Evolutionary conservation across 345 rosid species (phyloP), one percentile per base, ranked within the genome.

Genomic region (Jatropha curcas): DNA sequence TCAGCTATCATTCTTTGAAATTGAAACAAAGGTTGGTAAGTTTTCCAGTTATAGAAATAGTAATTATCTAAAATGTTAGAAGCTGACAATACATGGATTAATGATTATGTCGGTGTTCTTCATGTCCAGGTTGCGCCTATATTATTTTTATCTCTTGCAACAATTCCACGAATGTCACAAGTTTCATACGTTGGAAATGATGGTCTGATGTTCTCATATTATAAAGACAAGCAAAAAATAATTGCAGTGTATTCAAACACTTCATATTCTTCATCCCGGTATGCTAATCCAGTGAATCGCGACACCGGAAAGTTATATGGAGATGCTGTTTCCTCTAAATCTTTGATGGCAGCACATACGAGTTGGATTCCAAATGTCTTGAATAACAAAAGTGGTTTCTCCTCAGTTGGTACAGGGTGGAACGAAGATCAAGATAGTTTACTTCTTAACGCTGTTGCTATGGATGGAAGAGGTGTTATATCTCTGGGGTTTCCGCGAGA

Each of bases 251-350:
- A 81, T 71, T 76, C 79, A 71, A 84, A 84, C 64, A 67, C 67
- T 64, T 76, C 86, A 10, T 59, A 57, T 28, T 70, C 77, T 52
- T 58, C 79, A 2, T 8, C 6, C 8, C 76, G 86, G 82, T 81
- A 73, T n/a, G 68, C 64, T 35, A 74, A 76, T 59, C 82, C 73
- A 0, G 84, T 81, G 35, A 79, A 81, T 59, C 81, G 79, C 1
- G 83, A 81, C 37, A 76, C 75, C 0, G 87, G 87, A 7, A 19
- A 27, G 67, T 39, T 82, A 50, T 82, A 79, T 45, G 87, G 85
- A 35, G 75, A 77, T 48, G 80, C 83, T 48, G 60, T 60, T 57
- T 76, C 48, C 9, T 68, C 63, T 11, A 51, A 34, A 22, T 30
- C 80, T 6, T 28, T 70, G 75, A 8, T 51, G 12, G 50, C 67